Base-by-base conservation (phyloP, 257 asterid genomes). In the Primulina eburnea region DNA sequence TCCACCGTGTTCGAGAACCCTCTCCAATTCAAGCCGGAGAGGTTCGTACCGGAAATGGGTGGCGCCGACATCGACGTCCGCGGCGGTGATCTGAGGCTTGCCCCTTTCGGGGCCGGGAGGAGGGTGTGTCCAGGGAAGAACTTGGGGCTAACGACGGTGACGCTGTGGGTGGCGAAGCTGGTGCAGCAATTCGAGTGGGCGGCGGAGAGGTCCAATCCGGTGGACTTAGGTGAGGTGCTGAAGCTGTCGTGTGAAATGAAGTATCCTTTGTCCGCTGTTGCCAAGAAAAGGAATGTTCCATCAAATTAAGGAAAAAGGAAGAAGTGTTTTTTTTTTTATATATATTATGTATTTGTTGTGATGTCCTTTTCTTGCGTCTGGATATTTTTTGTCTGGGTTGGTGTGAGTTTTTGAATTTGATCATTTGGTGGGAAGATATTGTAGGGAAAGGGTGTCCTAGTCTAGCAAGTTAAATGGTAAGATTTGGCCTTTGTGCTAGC, bases 81-180 rank as follows among this genome's bases (percentile, higher is more conserved):
- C 34, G 90, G 90, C 30, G 65, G 84, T 8, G 89, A 86, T 11
- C 74, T 83, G 18, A 72, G 87, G 77, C 55, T 86, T 14, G 89
- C 92, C 12, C 92, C 92, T n/a, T 86, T 86, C 10, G 92, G 92
- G 1, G 87, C 92, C 0, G 92, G 92, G 0, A 67, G 92, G 24
- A 76, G 92, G 70, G 89, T 82, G 0, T 86, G 92, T 53, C 92
- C 92, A 0, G 92, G 92, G 3, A 86, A 82, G 80, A 82, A 82
- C 24, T 53, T 86, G 9, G 92, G 92, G 0, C 66, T 86, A 71
- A 74, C 32, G 12, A 86, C 92, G 20, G 92, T 86, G 33, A 79
- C 77, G 0, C 60, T 67, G 4, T 86, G 92, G 92, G 89, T 86
- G 71, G 89, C 87, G 63, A 50, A 76, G 82, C 74, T 86, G 7